Base-by-base conservation (phyloP, 228 moss, liverwort and hornwort genomes). In the Sphagnum fallax region DNA sequence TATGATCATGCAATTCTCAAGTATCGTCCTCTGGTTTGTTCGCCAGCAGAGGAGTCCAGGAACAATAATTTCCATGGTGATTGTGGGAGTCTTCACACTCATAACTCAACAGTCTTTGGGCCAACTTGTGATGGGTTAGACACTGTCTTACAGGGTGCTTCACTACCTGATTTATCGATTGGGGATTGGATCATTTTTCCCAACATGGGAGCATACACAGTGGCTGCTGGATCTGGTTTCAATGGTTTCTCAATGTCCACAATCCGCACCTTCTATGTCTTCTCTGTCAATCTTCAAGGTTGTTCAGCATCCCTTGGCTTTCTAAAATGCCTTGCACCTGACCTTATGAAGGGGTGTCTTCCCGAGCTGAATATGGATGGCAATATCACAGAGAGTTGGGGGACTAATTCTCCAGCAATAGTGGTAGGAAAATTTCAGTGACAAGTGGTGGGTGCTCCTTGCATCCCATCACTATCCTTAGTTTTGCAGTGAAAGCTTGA, bases 151-250 rank as follows among this genome's bases (percentile, higher is more conserved):
- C 68, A 74, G 9, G 76, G 71, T 47, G 74, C 74, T 4, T 74
- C 65, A 18, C 52, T 83, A 10, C 83, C 79, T 0, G 65, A 79
- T 60, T 60, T 83, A 65, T 50, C 49, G 1, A 71, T 73, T 52
- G 79, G 79, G 16, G 79, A 83, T n/a, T 83, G 82, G 82, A 47
- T 83, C 47, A n/a, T 83, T 6, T 79, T 79, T 49, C 79, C 76
- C 0, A 79, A 76, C 58, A 79, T 83, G 82, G 82, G 79, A 61
- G 79, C 79, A 0, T 83, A 83, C 76, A 82, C 82, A 5, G 78
- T 73, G 53, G 62, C 79, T 0, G 79, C 79, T 4, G 76, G 76
- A 6, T 76, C 78, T 12, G 73, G 69, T 10, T 82, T 82, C 61
- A 78, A 83, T 6, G 76, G 79, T 14, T 83, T 76, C 67, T 57